Conservation (phyloP, 169 alveolate genomes). For the Plasmodium billcollinsi region DNA sequence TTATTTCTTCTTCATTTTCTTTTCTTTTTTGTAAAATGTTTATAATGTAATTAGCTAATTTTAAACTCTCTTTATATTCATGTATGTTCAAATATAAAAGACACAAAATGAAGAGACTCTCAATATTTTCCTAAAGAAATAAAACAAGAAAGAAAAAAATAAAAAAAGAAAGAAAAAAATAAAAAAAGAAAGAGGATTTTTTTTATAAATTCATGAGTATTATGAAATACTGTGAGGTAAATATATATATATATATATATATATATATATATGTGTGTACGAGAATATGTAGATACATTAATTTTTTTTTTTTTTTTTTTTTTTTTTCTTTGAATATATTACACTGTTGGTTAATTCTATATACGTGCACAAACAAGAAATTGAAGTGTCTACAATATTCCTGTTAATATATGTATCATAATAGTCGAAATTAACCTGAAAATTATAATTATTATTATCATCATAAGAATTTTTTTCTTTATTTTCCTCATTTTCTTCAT, state of each 20-base stretch:
- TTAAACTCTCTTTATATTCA: slow-evolving; percentile 26
- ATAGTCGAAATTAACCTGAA: slow-evolving; percentile 21
- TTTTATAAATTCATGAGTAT: background rate
- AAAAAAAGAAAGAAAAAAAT: background rate
- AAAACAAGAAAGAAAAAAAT: background rate
- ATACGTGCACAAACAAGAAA: slow-evolving; percentile 40
- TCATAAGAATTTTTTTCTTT: background rate
- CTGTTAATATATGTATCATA: slow-evolving; percentile 34
- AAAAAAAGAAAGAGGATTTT: background rate
- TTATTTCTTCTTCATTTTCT: slow-evolving; percentile 9
- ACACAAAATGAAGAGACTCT: slow-evolving; percentile 49
- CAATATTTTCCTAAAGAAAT: slow-evolving; percentile 39
- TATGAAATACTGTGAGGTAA: no score
- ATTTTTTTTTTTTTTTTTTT: background rate
- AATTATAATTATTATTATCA: background rate
- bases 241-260: background rate
- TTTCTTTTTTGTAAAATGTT: slow-evolving; percentile 16
- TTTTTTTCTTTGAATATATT: slow-evolving; percentile 7
- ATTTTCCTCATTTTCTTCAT: background rate
- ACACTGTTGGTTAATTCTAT: slow-evolving; percentile 59
- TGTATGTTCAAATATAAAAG: slow-evolving; percentile 29
- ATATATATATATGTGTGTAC: no score
- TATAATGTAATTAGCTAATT: slow-evolving; percentile 26
- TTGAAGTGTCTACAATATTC: slow-evolving; percentile 21
- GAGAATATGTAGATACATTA: no score